phyloP scores from a whole-genome alignment of 2,329 filamentous ascomycete species.

The Fusarium gaditjirri region DNA sequence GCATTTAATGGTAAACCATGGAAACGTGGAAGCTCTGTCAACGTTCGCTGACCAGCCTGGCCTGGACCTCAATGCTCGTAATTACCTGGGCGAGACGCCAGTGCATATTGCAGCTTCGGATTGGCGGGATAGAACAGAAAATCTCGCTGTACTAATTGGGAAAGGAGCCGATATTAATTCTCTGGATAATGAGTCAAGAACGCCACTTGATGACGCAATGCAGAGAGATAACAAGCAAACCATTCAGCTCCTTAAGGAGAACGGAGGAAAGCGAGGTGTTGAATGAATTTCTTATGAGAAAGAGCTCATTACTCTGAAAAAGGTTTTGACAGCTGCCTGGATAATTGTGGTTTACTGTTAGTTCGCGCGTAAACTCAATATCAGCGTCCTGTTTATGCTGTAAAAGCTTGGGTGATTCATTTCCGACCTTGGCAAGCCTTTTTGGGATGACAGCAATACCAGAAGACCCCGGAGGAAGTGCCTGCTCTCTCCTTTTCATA shows the following conservation, averaged over 20 bases:
- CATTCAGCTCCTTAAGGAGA: too few relatives aligned
- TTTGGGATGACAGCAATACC: too few relatives aligned
- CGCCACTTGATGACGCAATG: neutral
- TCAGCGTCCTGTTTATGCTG: accelerated
- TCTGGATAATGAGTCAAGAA: accelerated
- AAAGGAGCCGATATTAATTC: neutral
- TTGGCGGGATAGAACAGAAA: accelerated
- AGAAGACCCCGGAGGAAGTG: accelerated
- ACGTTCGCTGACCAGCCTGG: accelerated
- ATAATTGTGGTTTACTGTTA: accelerated
- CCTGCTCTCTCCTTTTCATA: accelerated
- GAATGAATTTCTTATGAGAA: accelerated
- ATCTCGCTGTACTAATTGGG: accelerated
- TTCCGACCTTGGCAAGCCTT: accelerated
- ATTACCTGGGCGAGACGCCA: neutral
- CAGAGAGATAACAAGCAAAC: too few relatives aligned
- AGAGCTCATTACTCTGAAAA: accelerated
- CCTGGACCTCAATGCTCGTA: accelerated
- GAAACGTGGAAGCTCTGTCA: accelerated
- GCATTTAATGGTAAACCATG: accelerated
- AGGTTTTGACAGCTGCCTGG: accelerated
- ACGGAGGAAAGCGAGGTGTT: too few relatives aligned
- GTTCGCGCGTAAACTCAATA: accelerated
- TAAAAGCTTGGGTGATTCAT: accelerated
- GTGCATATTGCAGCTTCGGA: accelerated